Percentiles rank a stretch among this genome's conserved stretches.
These are phyloP conservation scores for Chaetomium cochliodes DNA, from an alignment of 495 filamentous ascomycete species.

Conservation along the genomic window DNA sequence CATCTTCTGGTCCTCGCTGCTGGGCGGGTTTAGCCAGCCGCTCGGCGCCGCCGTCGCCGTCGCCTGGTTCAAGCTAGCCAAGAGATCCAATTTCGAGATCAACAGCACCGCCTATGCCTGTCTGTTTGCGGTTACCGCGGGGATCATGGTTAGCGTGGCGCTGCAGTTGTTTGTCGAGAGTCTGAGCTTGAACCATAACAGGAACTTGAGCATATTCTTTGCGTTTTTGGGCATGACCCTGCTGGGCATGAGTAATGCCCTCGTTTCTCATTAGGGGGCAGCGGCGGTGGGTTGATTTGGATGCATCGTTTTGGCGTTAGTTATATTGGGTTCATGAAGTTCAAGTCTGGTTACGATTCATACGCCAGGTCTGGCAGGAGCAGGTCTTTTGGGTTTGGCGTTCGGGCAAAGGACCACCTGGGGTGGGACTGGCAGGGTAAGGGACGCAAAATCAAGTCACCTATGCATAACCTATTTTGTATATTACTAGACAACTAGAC, in stretches of 20 bases:
- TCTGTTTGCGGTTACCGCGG: conserved; percentile 86
- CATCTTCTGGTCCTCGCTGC: conserved; percentile 76
- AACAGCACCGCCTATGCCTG: conserved; percentile 77
- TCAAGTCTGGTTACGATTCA: background rate
- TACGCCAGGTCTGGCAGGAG: too few relatives aligned
- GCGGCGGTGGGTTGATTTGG: background rate
- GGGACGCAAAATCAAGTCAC: background rate
- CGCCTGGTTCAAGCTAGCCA: conserved; percentile 70
- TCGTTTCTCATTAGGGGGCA: conserved; percentile 41
- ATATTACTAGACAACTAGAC: background rate
- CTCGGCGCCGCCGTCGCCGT: conserved; percentile 81
- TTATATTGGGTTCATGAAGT: background rate
- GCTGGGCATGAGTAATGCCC: conserved; percentile 80
- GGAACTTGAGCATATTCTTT: conserved; percentile 75
- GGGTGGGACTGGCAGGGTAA: background rate
- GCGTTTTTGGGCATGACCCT: conserved; percentile 89
- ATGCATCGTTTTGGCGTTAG: background rate
- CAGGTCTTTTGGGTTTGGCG: background rate
- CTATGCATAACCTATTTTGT: background rate
- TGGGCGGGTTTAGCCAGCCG: conserved; percentile 86
- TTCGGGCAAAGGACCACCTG: background rate
- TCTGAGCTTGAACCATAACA: conserved; percentile 74
- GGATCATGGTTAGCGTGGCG: conserved; percentile 92
- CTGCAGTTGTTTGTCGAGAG: conserved; percentile 87
- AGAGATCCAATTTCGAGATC: conserved; percentile 50